phyloP scores from a whole-genome alignment of 192 early-diverging fungal genomes.

The Lobosporangium transversale region DNA sequence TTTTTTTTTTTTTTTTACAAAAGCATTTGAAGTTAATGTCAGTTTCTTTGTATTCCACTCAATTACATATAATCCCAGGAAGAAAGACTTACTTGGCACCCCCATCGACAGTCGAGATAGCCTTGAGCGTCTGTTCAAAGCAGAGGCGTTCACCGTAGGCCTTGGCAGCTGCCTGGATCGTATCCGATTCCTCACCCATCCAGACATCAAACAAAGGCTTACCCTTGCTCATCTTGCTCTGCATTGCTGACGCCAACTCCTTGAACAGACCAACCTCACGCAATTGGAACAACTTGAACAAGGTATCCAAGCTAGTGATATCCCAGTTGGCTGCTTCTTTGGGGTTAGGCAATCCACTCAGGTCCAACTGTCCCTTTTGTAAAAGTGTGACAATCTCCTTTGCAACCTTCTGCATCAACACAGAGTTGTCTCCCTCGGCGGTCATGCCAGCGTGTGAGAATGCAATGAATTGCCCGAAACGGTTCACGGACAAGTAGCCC shows the following conservation, averaged over 20 bases:
- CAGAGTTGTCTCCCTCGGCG: conserved; percentile 83
- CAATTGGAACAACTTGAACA: conserved; percentile 61
- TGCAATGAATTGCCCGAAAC: conserved; percentile 72
- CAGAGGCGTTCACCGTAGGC: conserved; percentile 73
- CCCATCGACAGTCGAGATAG: conserved; percentile 36
- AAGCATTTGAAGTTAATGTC: too few species aligned
- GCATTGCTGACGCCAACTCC: conserved; percentile 61
- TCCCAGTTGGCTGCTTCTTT: conserved; percentile 59
- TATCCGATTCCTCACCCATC: conserved; percentile 80
- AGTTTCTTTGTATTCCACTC: background rate
- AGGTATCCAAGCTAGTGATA: conserved; percentile 49
- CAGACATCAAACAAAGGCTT: conserved; percentile 73
- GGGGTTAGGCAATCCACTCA: conserved; percentile 42
- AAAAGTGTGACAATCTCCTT: conserved; percentile 75
- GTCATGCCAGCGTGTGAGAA: conserved; percentile 83
- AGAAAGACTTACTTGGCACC: conserved; percentile 37
- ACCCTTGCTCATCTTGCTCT: conserved; percentile 60
- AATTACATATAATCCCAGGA: background rate
- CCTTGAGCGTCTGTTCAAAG: conserved; percentile 65
- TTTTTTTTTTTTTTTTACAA: background rate
- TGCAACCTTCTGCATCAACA: conserved; percentile 80
- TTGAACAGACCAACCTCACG: conserved; percentile 58
- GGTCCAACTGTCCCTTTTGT: conserved; percentile 28
- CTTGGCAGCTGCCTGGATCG: conserved; percentile 71
- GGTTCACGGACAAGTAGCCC: conserved; percentile 75